A percentile compares a stretch with the other conserved stretches of the same genome.
These are phyloP conservation scores for Ensete glaucum DNA, from an alignment of 176 grass and related monocot species.

Conservation along the genomic window DNA sequence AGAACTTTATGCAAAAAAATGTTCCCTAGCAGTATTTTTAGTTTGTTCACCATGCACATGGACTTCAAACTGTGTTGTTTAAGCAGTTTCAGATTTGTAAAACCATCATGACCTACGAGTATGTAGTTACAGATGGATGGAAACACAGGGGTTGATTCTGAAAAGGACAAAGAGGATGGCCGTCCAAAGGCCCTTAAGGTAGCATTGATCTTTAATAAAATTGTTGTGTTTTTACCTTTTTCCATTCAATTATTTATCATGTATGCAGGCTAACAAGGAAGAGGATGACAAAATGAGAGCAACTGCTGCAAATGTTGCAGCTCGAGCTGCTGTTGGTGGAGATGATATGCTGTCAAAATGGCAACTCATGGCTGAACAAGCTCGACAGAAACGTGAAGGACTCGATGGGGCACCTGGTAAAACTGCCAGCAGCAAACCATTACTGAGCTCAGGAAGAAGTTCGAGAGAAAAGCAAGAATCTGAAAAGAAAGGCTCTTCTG, in stretches of 20 bases:
- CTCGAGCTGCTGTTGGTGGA: constrained; percentile 76
- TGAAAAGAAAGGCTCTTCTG: constrained; percentile 55
- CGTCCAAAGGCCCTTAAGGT: constrained; percentile 77
- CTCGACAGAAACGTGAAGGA: constrained; percentile 65
- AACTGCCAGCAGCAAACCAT: constrained; percentile 26
- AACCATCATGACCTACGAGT: neutral
- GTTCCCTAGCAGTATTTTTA: no score
- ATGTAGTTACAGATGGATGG: constrained; percentile 43
- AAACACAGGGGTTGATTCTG: constrained; percentile 43
- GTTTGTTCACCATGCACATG: no score
- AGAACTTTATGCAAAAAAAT: no score
- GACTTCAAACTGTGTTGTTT: no score
- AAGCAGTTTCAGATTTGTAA: no score
- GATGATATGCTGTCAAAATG: constrained; percentile 93
- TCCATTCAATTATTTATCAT: neutral
- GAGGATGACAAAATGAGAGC: constrained; percentile 96
- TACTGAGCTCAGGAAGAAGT: constrained; percentile 35
- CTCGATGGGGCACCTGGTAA: constrained; percentile 37
- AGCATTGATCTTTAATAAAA: neutral
- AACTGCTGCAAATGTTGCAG: constrained; percentile 86
- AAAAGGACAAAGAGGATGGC: constrained; percentile 73
- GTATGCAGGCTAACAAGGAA: constrained; percentile 57
- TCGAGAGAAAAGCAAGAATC: constrained; percentile 60
- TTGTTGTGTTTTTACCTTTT: neutral
- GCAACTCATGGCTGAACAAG: constrained; percentile 81